Conservation (phyloP, 148 eudicot genomes). For the Rheum nobile region DNA sequence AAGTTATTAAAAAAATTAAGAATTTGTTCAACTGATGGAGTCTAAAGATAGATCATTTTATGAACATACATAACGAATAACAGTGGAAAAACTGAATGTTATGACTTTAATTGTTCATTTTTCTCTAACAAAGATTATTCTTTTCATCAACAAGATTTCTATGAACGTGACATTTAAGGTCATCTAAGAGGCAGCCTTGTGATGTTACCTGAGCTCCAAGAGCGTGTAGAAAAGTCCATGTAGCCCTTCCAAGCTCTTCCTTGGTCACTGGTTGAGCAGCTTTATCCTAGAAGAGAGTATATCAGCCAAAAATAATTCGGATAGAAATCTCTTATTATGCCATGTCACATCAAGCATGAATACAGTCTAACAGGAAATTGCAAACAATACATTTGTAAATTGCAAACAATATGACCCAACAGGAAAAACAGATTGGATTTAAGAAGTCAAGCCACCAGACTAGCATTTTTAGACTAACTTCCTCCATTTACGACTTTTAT, state of each 20-base stretch:
- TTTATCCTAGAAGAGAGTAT: constrained; percentile 36
- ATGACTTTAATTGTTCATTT: background rate
- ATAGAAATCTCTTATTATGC: background rate
- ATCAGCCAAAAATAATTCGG: background rate
- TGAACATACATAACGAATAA: background rate
- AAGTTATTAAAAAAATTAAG: background rate
- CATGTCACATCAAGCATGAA: background rate
- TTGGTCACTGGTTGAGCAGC: constrained; percentile 45
- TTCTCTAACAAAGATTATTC: background rate
- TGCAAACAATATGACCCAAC: background rate
- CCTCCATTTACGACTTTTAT: constrained; percentile 19
- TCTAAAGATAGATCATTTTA: background rate
- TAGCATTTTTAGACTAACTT: background rate
- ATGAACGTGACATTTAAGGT: background rate
- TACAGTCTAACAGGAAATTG: too few relatives aligned
- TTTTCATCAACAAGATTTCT: background rate
- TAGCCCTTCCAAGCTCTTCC: constrained; percentile 89
- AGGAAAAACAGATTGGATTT: background rate
- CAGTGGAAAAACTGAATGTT: background rate
- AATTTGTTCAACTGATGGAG: background rate
- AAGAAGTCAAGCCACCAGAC: background rate
- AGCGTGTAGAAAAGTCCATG: constrained; percentile 95
- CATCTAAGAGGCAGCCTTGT: background rate
- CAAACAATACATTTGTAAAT: background rate
- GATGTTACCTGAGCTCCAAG: constrained; percentile 77